Percentiles rank a stretch among this genome's conserved stretches.
These are phyloP conservation scores for Ophiostoma pallidulum DNA, from an alignment of 2,329 filamentous ascomycete genomes.

Conservation along the genomic window DNA sequence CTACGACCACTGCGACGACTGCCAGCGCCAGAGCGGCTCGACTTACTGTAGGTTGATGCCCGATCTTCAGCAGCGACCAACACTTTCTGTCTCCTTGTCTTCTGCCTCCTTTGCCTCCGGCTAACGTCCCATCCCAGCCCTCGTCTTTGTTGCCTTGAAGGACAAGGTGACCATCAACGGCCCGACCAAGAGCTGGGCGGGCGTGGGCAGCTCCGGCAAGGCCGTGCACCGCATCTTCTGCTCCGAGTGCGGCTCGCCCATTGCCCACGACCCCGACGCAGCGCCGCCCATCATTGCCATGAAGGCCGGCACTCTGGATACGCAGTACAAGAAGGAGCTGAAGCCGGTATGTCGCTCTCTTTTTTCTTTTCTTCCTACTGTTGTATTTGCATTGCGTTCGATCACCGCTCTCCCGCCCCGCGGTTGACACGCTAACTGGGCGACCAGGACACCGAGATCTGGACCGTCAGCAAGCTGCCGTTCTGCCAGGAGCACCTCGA, in stretches of 20 bases:
- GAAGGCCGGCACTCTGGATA: conserved; percentile 56
- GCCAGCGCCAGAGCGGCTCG: conserved; percentile 59
- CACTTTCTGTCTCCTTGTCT: not conserved
- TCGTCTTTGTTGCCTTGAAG: conserved; percentile 57
- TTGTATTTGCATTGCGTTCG: not conserved
- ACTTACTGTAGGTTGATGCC: conserved; percentile 52
- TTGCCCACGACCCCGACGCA: conserved; percentile 61
- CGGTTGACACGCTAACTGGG: no score
- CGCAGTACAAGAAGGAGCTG: conserved; percentile 56
- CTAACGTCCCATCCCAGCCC: conserved; percentile 33
- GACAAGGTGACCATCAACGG: conserved; percentile 54
- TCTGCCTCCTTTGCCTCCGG: not conserved
- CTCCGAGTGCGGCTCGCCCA: conserved; percentile 58
- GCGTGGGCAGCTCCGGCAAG: conserved; percentile 51
- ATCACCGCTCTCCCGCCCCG: no score
- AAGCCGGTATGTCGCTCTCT: conserved; percentile 44
- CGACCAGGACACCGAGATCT: conserved; percentile 55
- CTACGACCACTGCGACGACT: conserved; percentile 66
- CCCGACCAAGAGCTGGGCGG: conserved; percentile 54
- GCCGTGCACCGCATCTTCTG: conserved; percentile 61
- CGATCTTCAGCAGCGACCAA: not conserved
- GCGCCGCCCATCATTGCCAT: conserved; percentile 60
- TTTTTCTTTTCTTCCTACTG: not conserved
- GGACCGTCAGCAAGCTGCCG: conserved; percentile 58
- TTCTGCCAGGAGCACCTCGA: conserved; percentile 58